Evolutionary conservation across 2,329 filamentous ascomycete genomes (phyloP).

Genomic region (Hirsutella rhossiliensis): DNA sequence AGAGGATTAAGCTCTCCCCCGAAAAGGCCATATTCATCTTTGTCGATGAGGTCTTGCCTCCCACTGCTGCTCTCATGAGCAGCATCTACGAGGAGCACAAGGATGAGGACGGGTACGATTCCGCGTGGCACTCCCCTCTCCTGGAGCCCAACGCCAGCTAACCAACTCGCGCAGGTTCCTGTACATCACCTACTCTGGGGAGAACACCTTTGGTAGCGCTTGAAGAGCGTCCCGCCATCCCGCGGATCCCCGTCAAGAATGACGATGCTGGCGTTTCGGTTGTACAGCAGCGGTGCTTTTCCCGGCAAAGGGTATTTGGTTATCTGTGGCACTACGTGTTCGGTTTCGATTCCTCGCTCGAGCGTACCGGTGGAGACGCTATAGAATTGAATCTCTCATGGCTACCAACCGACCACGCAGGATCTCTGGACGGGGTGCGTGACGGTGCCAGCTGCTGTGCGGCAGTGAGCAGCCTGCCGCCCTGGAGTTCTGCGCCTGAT

Average conservation of each 20-base stretch:
- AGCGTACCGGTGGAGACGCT: too few species aligned
- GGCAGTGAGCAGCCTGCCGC: too few species aligned
- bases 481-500: too few species aligned
- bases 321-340: not conserved
- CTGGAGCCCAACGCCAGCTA: not conserved
- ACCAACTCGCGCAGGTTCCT: conserved; percentile 54
- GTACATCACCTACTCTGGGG: conserved; percentile 98
- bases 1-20: conserved; percentile 98
- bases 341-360: too few species aligned
- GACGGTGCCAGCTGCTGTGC: too few species aligned
- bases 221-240: conserved; percentile 5
- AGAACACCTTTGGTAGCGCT: conserved; percentile 81
- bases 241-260: conserved; percentile 8
- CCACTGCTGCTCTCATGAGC: conserved; percentile 96
- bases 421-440: too few species aligned
- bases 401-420: too few species aligned
- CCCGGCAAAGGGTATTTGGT: conserved; percentile 11
- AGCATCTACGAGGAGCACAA: conserved; percentile 99
- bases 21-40: conserved; percentile 99
- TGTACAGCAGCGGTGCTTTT: conserved; percentile 14
- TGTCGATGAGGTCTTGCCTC: conserved; percentile 94
- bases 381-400: too few species aligned
- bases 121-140: not conserved
- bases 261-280: conserved; percentile 24
- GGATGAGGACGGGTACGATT: conserved; percentile 54